A percentile compares a stretch with the other conserved stretches of the same genome.
phyloP scores from a whole-genome alignment of 2,329 filamentous ascomycete species.

The Fusarium sp. region DNA sequence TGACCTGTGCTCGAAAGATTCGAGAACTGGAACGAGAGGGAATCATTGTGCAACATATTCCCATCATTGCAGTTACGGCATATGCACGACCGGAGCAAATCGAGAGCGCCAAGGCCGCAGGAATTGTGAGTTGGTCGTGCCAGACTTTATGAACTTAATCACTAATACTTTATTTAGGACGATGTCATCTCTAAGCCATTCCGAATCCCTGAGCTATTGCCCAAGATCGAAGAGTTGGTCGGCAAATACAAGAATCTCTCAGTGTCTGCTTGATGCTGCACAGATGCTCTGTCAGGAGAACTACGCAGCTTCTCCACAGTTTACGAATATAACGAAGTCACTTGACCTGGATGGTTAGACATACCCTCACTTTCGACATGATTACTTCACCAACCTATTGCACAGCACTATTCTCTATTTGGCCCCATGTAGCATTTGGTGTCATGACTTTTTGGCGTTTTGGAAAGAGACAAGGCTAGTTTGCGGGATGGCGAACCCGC shows the following conservation, averaged over 20 bases:
- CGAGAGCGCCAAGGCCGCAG: slow-evolving; percentile 72
- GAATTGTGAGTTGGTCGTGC: slow-evolving; percentile 66
- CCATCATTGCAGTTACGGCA: slow-evolving; percentile 83
- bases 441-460: slow-evolving; percentile 33
- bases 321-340: slow-evolving; percentile 17
- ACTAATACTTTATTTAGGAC: slow-evolving; percentile 55
- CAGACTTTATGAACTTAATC: not conserved
- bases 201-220: slow-evolving; percentile 73
- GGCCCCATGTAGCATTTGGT: slow-evolving; percentile 22
- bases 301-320: not conserved
- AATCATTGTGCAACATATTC: slow-evolving; percentile 70
- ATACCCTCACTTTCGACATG: slow-evolving; percentile 24
- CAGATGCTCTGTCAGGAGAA: not conserved
- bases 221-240: slow-evolving; percentile 69
- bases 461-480: slow-evolving; percentile 21
- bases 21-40: slow-evolving; percentile 71
- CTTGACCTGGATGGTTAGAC: slow-evolving; percentile 14
- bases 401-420: slow-evolving; percentile 16
- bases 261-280: slow-evolving; percentile 23
- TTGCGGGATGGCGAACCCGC: slow-evolving; percentile 23
- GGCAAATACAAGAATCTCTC: slow-evolving; percentile 49
- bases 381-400: slow-evolving; percentile 18
- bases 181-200: slow-evolving; percentile 84
- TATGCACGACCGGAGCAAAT: slow-evolving; percentile 81
- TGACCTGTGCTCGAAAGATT: slow-evolving; percentile 75